Evolutionary conservation across 2,329 filamentous ascomycete species (phyloP).

Genomic region (Alternaria sp.): DNA sequence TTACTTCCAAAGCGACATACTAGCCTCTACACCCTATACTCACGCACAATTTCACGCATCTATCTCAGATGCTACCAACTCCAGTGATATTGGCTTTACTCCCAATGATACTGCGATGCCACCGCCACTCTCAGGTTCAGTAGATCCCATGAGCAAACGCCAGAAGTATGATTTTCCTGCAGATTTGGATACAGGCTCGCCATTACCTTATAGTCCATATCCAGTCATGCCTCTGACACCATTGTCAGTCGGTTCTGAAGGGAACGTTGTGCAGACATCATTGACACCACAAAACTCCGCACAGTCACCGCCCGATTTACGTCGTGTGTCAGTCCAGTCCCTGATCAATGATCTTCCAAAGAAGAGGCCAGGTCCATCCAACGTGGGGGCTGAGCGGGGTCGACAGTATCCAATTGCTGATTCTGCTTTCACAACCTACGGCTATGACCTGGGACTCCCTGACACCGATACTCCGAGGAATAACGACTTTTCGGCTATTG

Average conservation of each 20-base stretch:
- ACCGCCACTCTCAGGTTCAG: slow-evolving; percentile 29
- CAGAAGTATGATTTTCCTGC: slow-evolving; percentile 38
- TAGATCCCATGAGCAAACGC: slow-evolving; percentile 29
- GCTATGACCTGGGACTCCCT: slow-evolving; percentile 73
- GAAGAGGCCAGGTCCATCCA: slow-evolving; percentile 21
- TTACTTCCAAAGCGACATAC: slow-evolving; percentile 18
- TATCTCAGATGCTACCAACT: slow-evolving; percentile 26
- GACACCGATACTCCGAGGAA: slow-evolving; percentile 77
- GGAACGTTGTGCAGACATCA: slow-evolving; percentile 29
- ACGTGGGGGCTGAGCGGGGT: slow-evolving; percentile 54
- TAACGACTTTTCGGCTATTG: slow-evolving; percentile 73
- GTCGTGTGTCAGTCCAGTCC: slow-evolving; percentile 70
- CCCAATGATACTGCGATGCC: slow-evolving; percentile 37
- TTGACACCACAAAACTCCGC: slow-evolving; percentile 30
- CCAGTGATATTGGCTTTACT: slow-evolving; percentile 20
- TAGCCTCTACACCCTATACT: slow-evolving; percentile 19
- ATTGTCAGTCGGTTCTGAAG: slow-evolving; percentile 49
- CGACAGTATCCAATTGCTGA: slow-evolving; percentile 44
- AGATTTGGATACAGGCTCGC: slow-evolving; percentile 45
- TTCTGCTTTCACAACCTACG: slow-evolving; percentile 63
- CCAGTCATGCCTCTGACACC: slow-evolving; percentile 57
- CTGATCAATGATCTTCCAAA: slow-evolving; percentile 55
- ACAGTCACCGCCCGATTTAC: slow-evolving; percentile 55
- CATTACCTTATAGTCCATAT: slow-evolving; percentile 54
- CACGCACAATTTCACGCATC: slow-evolving; percentile 31